Evolutionary conservation across 768 basidiomycete genomes (phyloP), one percentile per base, ranked within the genome.

Genomic region (Pleurotus salmoneostramineus): DNA sequence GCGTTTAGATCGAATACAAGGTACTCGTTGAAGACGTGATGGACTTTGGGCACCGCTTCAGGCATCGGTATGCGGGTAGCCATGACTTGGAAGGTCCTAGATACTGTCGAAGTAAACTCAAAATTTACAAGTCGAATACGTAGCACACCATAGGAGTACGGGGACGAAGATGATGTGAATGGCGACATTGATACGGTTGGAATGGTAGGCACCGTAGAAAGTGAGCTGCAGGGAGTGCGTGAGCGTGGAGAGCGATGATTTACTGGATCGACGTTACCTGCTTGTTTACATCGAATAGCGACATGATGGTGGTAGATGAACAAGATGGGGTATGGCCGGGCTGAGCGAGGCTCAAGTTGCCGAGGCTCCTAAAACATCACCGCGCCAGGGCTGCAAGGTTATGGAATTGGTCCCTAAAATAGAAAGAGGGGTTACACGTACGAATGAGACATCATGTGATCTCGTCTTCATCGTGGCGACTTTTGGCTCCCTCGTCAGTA

Each of bases 181-280:
- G 56, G 81, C 71, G 62, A 98, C 74, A 69, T 98, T 98, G 61
- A 84, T 73, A 31, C 83, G 83, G 69, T 96, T 88, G 12, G 84
- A 77, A 71, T 97, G 95, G 72, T 97, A 97, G 51, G 93, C 88
- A 15, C 93, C 93, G 69, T 98, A 98, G 78, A 96, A 96, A 27
- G 87, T 78, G 66, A 98, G 81, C 93, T 97, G 60, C 27, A 52
- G 56, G 34, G 34, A 34, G 11, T 51, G 21, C 51, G 51, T 56
- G 40, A 43, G 50, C 46, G 54, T 50, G 34, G 40, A 10, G 56
- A 37, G 15, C 45, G 37, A 37, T 11, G n/a, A n/a, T 40, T 40
- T 40, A n/a, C 8, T 8, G n/a, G 37, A 31, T 52, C 42, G 31
- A 47, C 31, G 56, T 27, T 7, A 87, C 90, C 77, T 92, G 90